Evolutionary conservation across 306 rosid species (phyloP).

Genomic region (Cicer arietinum): DNA sequence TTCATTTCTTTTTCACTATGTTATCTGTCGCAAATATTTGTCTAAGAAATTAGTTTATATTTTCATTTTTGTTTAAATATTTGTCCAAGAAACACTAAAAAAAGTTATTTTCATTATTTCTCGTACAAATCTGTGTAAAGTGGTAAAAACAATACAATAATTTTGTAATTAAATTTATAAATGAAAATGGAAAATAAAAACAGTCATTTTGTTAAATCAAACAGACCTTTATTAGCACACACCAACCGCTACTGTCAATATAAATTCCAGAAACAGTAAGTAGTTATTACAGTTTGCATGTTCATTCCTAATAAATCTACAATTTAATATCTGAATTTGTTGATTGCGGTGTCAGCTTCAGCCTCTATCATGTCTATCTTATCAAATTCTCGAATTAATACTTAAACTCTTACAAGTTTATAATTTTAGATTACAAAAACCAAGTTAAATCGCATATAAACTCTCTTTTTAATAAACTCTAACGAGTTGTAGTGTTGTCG

Average conservation of each 20-base stretch:
- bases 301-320: conserved; percentile 1
- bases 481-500: no score
- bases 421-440: no score
- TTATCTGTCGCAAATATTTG: no score
- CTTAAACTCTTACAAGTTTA: no score
- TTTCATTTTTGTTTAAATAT: neutral
- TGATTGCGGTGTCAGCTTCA: neutral
- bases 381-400: no score
- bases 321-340: neutral
- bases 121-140: neutral
- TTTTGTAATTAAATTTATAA: neutral
- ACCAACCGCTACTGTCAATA: neutral
- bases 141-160: neutral
- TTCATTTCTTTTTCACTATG: no score
- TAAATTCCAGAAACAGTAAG: neutral
- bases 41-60: neutral
- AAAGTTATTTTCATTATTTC: neutral
- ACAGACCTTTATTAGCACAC: neutral
- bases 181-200: neutral
- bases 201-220: neutral
- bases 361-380: neutral
- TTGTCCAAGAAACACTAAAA: neutral
- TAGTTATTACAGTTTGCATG: neutral
- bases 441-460: no score
- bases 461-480: no score